Conservation (phyloP, 75 land plant species). For the Selaginella tamariscina region DNA sequence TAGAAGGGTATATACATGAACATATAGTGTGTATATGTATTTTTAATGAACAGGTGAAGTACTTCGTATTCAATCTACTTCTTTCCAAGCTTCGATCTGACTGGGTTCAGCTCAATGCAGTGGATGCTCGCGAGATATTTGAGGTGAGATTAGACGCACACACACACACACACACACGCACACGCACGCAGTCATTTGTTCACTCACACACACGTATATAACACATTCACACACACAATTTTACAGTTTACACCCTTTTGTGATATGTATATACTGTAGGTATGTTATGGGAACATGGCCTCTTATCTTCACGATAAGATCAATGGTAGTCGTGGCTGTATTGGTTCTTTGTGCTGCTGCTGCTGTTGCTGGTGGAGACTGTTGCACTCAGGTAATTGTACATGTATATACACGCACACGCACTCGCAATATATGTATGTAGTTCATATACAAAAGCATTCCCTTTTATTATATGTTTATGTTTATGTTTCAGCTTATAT, state of each 20-base stretch:
- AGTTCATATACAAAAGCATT: neutral
- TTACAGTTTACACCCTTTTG: no score
- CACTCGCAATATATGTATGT: neutral
- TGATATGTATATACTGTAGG: no score
- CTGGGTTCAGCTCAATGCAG: slow-evolving; percentile 14
- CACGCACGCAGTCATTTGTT: no score
- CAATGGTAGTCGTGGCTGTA: slow-evolving; percentile 11
- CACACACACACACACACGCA: no score
- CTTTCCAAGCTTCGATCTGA: slow-evolving; percentile 23
- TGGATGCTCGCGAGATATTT: slow-evolving; percentile 20
- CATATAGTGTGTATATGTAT: no score
- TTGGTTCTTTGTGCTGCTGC: slow-evolving; percentile 22
- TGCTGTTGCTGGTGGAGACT: slow-evolving; percentile 17
- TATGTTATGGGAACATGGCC: no score
- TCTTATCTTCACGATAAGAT: slow-evolving; percentile 15
- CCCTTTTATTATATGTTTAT: neutral
- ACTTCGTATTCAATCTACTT: slow-evolving; percentile 22
- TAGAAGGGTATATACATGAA: no score
- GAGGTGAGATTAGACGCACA: no score
- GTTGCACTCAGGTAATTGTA: slow-evolving; percentile 22
- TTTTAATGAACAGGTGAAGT: slow-evolving; percentile 21
- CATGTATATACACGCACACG: neutral
- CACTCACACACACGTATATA: no score
- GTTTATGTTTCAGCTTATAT: slow-evolving; percentile 13
- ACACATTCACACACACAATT: no score